phyloP scores from a whole-genome alignment of 768 basidiomycete genomes.

The Suillus spraguei region DNA sequence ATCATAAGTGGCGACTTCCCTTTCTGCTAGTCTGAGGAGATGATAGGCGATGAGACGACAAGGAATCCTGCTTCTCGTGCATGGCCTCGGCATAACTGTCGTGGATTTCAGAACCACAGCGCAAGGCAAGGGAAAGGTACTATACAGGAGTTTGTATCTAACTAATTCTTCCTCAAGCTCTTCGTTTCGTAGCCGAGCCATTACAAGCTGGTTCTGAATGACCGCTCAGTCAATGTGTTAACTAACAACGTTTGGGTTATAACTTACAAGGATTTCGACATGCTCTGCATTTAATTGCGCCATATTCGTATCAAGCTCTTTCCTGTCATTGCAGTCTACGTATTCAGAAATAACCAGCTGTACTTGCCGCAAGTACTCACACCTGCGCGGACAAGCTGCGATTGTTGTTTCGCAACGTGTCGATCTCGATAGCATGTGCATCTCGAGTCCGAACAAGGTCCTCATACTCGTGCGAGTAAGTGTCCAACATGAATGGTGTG shows the following conservation, averaged over 20 bases:
- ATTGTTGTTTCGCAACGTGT: conserved; percentile 80
- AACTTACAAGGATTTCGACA: conserved; percentile 67
- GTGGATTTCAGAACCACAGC: conserved; percentile 3
- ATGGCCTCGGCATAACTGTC: conserved; percentile 71
- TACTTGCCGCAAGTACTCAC: conserved; percentile 46
- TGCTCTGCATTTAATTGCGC: conserved; percentile 85
- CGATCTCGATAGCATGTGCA: conserved; percentile 83
- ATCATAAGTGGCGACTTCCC: conserved; percentile 23
- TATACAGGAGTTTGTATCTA: conserved; percentile 85
- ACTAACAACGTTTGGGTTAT: background rate
- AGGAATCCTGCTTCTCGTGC: conserved; percentile 74
- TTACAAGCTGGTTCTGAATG: conserved; percentile 84
- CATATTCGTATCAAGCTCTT: conserved; percentile 76
- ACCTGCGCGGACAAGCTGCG: conserved; percentile 75
- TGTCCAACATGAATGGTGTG: conserved; percentile 95
- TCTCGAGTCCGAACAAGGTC: conserved; percentile 77
- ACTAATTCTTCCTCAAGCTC: conserved; percentile 94
- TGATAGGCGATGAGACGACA: conserved; percentile 66
- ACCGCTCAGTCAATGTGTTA: conserved; percentile 19
- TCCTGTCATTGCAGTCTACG: conserved; percentile 45
- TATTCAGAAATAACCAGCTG: conserved; percentile 13
- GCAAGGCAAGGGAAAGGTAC: background rate
- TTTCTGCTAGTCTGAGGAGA: conserved; percentile 15
- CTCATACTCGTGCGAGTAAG: conserved; percentile 86
- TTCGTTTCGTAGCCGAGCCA: conserved; percentile 84